phyloP scores from a whole-genome alignment of 805 yeast genomes.

The baker's yeast (Saccharomyces cerevisiae) region DNA sequence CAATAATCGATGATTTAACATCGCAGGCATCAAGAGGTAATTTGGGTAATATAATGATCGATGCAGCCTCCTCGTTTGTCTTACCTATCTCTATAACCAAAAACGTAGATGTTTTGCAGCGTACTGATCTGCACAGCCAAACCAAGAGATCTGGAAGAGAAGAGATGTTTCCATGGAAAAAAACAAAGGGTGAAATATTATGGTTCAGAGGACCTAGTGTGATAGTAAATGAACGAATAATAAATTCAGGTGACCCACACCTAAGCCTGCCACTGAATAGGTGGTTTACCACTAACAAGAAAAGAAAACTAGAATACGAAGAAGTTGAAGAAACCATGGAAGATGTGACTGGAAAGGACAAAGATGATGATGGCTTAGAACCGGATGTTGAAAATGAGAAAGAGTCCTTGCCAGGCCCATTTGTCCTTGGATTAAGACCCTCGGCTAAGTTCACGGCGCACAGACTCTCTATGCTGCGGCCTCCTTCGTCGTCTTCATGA shows the following conservation, averaged over 20 bases:
- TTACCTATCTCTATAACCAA: constrained; percentile 23
- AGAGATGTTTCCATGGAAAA: constrained; percentile 16
- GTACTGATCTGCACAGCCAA: constrained; percentile 26
- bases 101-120: constrained; percentile 29
- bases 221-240: constrained; percentile 35
- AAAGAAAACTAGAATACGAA: constrained; percentile 20
- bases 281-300: constrained; percentile 18
- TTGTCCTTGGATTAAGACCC: constrained; percentile 40
- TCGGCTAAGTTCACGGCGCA: constrained; percentile 66
- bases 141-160: constrained; percentile 19
- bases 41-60: constrained; percentile 19
- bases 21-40: constrained; percentile 18
- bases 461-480: constrained; percentile 27
- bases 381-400: constrained; percentile 16
- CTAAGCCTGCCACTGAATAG: constrained; percentile 17
- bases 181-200: constrained; percentile 36
- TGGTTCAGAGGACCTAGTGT: constrained; percentile 69
- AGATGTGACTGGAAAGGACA: constrained; percentile 12
- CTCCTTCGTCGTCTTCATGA: constrained; percentile 3
- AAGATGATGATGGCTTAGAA: constrained; percentile 8
- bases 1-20: constrained; percentile 16
- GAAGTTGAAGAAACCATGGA: constrained; percentile 14
- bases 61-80: constrained; percentile 23
- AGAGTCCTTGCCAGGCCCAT: constrained; percentile 17
- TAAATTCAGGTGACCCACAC: constrained; percentile 19